Conservation (phyloP, 179 eudicot genomes). For the Vitellaria paradoxa region DNA sequence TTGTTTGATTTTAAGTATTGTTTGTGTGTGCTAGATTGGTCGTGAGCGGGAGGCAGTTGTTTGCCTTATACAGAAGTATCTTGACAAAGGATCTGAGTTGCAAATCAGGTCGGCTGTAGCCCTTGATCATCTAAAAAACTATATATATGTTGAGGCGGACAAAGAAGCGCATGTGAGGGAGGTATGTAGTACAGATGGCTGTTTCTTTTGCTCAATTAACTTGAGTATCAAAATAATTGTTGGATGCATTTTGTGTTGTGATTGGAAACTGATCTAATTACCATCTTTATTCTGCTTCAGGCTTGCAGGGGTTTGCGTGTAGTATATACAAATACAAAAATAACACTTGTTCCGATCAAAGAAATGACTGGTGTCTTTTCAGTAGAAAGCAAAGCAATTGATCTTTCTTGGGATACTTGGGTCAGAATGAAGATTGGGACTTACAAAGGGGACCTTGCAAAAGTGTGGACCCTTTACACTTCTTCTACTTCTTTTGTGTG, state of each 20-base stretch:
- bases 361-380: slow-evolving; percentile 99
- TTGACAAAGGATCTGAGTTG: slow-evolving; percentile 81
- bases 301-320: slow-evolving; percentile 92
- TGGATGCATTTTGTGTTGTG: not conserved
- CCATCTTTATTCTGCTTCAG: slow-evolving; percentile 36
- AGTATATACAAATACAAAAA: slow-evolving; percentile 50
- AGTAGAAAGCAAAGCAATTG: slow-evolving; percentile 90
- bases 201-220: not conserved
- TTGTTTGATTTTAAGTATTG: not conserved
- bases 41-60: slow-evolving; percentile 95
- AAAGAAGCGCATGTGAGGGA: slow-evolving; percentile 97
- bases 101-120: slow-evolving; percentile 89
- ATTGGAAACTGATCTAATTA: slow-evolving; percentile 6
- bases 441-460: slow-evolving; percentile 96
- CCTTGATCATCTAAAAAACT: slow-evolving; percentile 94
- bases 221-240: not conserved
- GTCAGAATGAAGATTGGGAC: slow-evolving; percentile 91
- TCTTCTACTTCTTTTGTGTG: not conserved
- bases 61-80: slow-evolving; percentile 88
- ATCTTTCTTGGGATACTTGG: slow-evolving; percentile 87
- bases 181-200: slow-evolving; percentile 36
- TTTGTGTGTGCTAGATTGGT: slow-evolving; percentile 60
- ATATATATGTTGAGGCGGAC: slow-evolving; percentile 88
- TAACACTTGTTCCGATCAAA: slow-evolving; percentile 88
- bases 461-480: slow-evolving; percentile 34